phyloP scores from a whole-genome alignment of 129 eudicot genomes.

The Chrysanthemum seticuspe region DNA sequence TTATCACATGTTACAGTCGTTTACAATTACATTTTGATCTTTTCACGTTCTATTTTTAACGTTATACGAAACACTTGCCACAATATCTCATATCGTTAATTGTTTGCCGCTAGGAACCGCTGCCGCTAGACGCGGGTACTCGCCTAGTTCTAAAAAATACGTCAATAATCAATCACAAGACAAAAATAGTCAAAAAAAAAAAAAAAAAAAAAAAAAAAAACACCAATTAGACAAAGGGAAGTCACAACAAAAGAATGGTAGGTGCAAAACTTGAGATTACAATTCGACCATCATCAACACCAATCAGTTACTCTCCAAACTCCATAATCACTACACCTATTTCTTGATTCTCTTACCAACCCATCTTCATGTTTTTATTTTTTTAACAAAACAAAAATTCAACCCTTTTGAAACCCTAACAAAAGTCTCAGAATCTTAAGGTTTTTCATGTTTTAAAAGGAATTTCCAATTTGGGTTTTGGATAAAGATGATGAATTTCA shows the following conservation, averaged over 20 bases:
- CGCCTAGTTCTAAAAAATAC: no score
- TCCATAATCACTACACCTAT: constrained; percentile 2
- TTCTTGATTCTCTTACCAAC: constrained; percentile 6
- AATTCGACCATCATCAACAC: constrained; percentile 18
- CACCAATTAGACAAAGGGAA: not conserved
- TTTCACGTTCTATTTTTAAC: no score
- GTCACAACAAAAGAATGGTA: constrained; percentile 13
- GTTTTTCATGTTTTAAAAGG: not conserved
- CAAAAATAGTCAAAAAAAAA: not conserved
- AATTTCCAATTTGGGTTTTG: constrained; percentile 24
- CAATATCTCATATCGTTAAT: no score
- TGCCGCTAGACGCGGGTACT: no score
- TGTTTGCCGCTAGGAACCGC: no score
- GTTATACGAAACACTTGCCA: no score
- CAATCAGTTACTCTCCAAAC: not conserved
- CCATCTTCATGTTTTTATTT: not conserved
- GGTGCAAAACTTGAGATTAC: constrained; percentile 16
- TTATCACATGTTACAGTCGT: no score
- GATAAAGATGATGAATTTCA: constrained; percentile 60
- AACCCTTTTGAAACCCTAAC: constrained; percentile 11
- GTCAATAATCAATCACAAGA: no score
- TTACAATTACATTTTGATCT: no score
- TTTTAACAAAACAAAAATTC: not conserved
- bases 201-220: constrained; percentile 12
- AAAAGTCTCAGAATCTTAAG: not conserved